Evolutionary conservation across 148 eudicot genomes (phyloP).

Genomic region (Polygonum aviculare): DNA sequence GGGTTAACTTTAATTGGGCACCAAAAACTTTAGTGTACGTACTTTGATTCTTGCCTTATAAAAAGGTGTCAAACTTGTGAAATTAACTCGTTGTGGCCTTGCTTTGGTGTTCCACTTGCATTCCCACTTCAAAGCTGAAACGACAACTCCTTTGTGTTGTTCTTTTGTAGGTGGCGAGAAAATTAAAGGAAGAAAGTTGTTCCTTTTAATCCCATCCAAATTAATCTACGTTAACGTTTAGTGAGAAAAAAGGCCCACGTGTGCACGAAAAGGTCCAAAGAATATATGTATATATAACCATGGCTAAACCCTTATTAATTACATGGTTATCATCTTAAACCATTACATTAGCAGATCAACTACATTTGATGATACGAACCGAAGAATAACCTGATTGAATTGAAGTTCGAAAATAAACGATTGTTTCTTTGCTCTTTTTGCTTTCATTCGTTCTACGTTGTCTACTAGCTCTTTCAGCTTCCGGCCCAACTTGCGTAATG

Average conservation of each 20-base stretch:
- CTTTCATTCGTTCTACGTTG: too few relatives aligned
- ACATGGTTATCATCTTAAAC: too few relatives aligned
- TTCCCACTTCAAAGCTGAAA: slow-evolving; percentile 1
- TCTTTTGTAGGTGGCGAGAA: neutral
- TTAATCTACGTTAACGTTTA: neutral
- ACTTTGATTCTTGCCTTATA: neutral
- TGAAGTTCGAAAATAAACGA: too few relatives aligned
- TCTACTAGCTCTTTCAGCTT: too few relatives aligned
- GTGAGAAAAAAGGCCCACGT: neutral
- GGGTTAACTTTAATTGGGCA: neutral
- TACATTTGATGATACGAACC: too few relatives aligned
- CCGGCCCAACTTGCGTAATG: too few relatives aligned
- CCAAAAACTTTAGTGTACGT: neutral
- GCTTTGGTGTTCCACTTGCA: neutral
- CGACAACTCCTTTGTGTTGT: neutral
- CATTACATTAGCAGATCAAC: neutral
- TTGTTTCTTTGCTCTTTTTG: too few relatives aligned
- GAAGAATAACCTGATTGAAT: too few relatives aligned
- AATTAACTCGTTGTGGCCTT: neutral
- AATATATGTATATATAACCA: neutral
- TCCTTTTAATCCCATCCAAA: neutral
- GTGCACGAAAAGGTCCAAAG: neutral
- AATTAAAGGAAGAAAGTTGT: neutral
- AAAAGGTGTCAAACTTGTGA: neutral
- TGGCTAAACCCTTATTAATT: neutral